A percentile compares a stretch with the other conserved stretches of the same genome.
Conservation (phyloP, 1,284 basidiomycete species). For the Malassezia dermatis region DNA sequence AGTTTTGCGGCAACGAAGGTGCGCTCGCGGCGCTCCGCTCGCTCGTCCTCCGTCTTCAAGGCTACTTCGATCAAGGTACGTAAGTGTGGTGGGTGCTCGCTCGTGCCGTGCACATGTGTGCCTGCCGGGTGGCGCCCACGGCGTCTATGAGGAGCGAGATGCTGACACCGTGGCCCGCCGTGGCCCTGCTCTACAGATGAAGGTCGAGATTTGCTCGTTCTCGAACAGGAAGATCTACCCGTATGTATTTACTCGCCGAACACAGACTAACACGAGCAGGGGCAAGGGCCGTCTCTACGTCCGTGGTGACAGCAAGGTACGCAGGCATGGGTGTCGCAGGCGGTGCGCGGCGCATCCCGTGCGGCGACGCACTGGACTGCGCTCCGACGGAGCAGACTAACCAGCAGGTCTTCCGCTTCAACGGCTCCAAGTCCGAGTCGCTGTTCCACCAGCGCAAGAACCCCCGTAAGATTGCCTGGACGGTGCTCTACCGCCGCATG, state of each 20-base stretch:
- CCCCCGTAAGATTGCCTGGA: slow-evolving; percentile 99
- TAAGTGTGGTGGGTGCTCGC: background rate
- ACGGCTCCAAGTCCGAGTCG: slow-evolving; percentile 60
- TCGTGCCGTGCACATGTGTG: background rate
- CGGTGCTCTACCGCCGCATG: slow-evolving; percentile 88
- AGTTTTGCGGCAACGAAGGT: slow-evolving; percentile 5
- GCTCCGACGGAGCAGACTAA: slow-evolving; percentile 1
- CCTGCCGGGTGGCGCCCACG: background rate
- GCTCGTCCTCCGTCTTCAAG: slow-evolving; percentile 20
- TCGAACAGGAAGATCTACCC: slow-evolving; percentile 48
- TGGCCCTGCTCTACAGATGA: slow-evolving; percentile 31
- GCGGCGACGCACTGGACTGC: background rate
- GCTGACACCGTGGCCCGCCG: background rate
- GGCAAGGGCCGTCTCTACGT: slow-evolving; percentile 47
- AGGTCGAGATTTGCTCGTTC: slow-evolving; percentile 48
- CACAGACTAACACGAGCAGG: slow-evolving; percentile 18
- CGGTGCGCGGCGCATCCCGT: background rate
- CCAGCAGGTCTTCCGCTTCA: slow-evolving; percentile 44
- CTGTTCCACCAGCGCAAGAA: slow-evolving; percentile 99
- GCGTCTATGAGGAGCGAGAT: background rate
- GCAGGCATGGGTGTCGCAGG: slow-evolving; percentile 7
- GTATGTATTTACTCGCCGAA: slow-evolving; percentile 22
- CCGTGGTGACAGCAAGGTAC: slow-evolving; percentile 48
- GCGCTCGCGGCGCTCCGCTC: background rate
- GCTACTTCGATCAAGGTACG: slow-evolving; percentile 16